These are phyloP conservation scores for Ogataea sp. DNA, from an alignment of 805 yeast genomes.

Conservation along the genomic window DNA sequence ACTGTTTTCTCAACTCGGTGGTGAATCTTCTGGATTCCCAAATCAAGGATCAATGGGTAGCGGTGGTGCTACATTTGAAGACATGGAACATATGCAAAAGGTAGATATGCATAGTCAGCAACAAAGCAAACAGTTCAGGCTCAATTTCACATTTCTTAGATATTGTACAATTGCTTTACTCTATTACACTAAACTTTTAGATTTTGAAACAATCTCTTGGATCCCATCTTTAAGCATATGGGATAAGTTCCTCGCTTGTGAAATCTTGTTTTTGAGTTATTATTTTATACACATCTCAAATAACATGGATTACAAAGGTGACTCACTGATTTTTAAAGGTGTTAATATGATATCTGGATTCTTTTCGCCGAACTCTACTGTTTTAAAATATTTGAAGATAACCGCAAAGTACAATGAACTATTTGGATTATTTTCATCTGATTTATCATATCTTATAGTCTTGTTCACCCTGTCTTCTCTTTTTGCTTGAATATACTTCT, in stretches of 20 bases:
- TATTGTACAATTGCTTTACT: conserved; percentile 7
- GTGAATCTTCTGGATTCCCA: neutral
- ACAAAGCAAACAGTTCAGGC: conserved; percentile 7
- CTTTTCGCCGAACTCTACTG: conserved; percentile 9
- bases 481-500: neutral
- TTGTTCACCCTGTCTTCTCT: conserved; percentile 16
- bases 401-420: conserved; percentile 19
- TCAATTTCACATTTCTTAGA: conserved; percentile 11
- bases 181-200: conserved; percentile 5
- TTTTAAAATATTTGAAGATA: conserved; percentile 2
- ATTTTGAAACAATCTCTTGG: neutral
- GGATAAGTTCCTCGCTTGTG: conserved; percentile 15
- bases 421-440: conserved; percentile 14
- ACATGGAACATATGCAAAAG: conserved; percentile 9
- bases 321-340: conserved; percentile 5
- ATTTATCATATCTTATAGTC: conserved; percentile 19
- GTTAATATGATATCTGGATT: conserved; percentile 14
- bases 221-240: conserved; percentile 16
- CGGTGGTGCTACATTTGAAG: conserved; percentile 3
- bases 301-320: conserved; percentile 2
- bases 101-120: conserved; percentile 7
- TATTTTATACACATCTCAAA: conserved; percentile 7
- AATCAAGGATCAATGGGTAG: no score
- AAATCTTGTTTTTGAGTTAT: conserved; percentile 9
- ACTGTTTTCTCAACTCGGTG: conserved; percentile 1